These are phyloP conservation scores for Silene conica DNA, from an alignment of 148 eudicot genomes.

Conservation along the genomic window DNA sequence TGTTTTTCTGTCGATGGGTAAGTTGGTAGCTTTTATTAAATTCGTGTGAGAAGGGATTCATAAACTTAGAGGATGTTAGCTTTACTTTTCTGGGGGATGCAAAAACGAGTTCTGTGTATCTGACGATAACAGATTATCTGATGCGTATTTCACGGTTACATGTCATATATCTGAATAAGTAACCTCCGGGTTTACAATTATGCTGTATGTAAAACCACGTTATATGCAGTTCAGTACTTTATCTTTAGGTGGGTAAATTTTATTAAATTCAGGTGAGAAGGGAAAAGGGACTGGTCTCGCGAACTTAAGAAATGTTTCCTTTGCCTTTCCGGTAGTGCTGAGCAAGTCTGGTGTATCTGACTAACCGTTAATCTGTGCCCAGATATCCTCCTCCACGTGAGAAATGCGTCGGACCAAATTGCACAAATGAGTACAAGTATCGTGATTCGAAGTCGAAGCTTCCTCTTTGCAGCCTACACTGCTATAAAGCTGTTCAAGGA, in stretches of 20 bases:
- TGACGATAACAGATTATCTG: too few relatives aligned
- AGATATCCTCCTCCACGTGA: conserved; percentile 68
- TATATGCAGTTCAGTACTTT: too few relatives aligned
- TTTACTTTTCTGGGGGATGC: too few relatives aligned
- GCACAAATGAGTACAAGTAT: conserved; percentile 64
- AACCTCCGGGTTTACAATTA: too few relatives aligned
- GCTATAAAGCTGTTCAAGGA: conserved; percentile 59
- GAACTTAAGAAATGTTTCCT: too few relatives aligned
- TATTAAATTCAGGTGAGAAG: not conserved
- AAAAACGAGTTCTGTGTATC: too few relatives aligned
- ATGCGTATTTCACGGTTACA: too few relatives aligned
- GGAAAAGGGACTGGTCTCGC: not conserved
- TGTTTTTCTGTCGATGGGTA: not conserved
- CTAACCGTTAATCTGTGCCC: conserved; percentile 12
- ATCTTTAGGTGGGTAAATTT: not conserved
- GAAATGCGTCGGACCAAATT: conserved; percentile 61
- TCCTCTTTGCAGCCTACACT: conserved; percentile 63
- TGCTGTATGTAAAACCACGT: too few relatives aligned
- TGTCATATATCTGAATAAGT: too few relatives aligned
- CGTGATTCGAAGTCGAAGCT: conserved; percentile 63
- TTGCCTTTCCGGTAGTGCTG: not conserved
- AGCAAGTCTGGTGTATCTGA: not conserved
- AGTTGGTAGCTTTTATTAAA: not conserved
- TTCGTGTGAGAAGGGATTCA: not conserved
- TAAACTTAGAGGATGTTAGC: too few relatives aligned